Percentiles rank a stretch among this genome's conserved stretches.
Evolutionary conservation across 2,329 filamentous ascomycete genomes (phyloP).

Genomic region (Teratosphaeria gauchensis): DNA sequence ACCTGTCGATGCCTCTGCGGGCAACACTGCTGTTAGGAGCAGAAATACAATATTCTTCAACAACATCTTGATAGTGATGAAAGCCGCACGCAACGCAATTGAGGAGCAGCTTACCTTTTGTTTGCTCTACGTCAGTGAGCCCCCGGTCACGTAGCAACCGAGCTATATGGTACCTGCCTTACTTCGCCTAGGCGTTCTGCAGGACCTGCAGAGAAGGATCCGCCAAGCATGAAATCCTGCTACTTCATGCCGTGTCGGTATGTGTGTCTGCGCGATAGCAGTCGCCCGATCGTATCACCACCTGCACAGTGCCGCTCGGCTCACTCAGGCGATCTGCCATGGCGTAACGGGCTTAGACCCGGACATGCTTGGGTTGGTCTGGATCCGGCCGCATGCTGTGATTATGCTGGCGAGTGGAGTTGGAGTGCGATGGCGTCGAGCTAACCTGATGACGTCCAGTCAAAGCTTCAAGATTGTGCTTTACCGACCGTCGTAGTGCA

Average conservation of each 20-base stretch:
- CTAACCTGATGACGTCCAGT: neutral
- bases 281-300: neutral
- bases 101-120: neutral
- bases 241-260: neutral
- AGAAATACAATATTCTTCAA: neutral
- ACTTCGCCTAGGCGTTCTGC: neutral
- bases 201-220: neutral
- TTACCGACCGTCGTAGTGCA: neutral
- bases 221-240: neutral
- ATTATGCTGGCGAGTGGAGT: neutral
- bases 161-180: neutral
- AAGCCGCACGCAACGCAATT: neutral
- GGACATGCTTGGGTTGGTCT: neutral
- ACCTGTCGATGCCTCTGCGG: conserved; percentile 4
- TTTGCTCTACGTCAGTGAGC: neutral
- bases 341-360: neutral
- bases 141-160: neutral
- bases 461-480: neutral
- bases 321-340: neutral
- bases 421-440: neutral
- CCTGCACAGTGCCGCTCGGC: neutral
- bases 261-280: neutral
- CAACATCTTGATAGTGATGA: neutral
- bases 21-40: conserved; percentile 3
- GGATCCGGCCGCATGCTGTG: neutral